Evolutionary conservation across 345 rosid genomes (phyloP).

Genomic region (Boechera stricta): DNA sequence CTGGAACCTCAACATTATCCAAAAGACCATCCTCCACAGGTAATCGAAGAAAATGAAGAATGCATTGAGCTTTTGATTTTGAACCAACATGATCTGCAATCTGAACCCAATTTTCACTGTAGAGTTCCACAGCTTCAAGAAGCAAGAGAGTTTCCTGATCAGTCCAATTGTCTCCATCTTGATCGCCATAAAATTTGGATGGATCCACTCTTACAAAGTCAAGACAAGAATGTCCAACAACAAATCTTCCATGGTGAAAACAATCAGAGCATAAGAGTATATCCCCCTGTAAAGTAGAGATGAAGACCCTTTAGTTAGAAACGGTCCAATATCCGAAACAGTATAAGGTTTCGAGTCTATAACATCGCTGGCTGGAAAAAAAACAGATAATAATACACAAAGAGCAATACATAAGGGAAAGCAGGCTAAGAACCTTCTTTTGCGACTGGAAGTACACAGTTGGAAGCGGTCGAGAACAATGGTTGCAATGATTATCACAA

Average conservation of each 20-base stretch:
- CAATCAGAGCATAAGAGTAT: slow-evolving; percentile 72
- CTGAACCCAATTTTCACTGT: slow-evolving; percentile 85
- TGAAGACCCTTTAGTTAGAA: slow-evolving; percentile 25
- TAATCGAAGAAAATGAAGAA: slow-evolving; percentile 87
- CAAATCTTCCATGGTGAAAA: slow-evolving; percentile 87
- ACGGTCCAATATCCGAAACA: neutral
- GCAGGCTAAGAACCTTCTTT: slow-evolving; percentile 68
- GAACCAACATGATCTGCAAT: slow-evolving; percentile 93
- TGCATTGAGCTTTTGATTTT: slow-evolving; percentile 97
- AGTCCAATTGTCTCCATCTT: slow-evolving; percentile 89
- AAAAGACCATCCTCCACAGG: slow-evolving; percentile 86
- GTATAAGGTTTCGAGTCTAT: slow-evolving; percentile 1
- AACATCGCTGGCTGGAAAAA: slow-evolving; percentile 9
- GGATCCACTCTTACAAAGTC: slow-evolving; percentile 83
- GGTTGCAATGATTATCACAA: slow-evolving; percentile 73
- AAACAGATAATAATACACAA: slow-evolving; percentile 22
- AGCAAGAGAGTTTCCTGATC: slow-evolving; percentile 90
- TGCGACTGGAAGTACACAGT: slow-evolving; percentile 78
- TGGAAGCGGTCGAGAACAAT: slow-evolving; percentile 78
- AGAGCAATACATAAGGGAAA: slow-evolving; percentile 19
- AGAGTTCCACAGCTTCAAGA: slow-evolving; percentile 92
- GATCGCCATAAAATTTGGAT: slow-evolving; percentile 63
- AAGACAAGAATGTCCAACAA: slow-evolving; percentile 84
- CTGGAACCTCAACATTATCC: slow-evolving; percentile 86
- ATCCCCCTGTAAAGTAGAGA: slow-evolving; percentile 71